phyloP scores from a whole-genome alignment of 768 basidiomycete species.

The Hygrophorus pudorinus region DNA sequence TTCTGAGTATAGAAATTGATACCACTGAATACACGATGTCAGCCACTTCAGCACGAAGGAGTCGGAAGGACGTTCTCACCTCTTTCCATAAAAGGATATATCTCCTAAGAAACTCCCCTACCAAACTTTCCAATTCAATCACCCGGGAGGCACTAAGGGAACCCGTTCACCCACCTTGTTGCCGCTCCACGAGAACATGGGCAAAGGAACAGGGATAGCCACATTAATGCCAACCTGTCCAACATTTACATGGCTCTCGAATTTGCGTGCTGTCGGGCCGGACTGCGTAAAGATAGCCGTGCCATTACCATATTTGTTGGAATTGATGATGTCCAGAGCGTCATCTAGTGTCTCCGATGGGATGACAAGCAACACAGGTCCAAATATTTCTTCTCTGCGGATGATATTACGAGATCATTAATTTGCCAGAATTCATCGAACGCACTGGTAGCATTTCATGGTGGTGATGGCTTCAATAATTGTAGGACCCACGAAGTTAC shows the following conservation, averaged over 20 bases:
- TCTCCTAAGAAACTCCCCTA: slow-evolving; percentile 75
- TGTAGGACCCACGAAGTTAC: slow-evolving; percentile 94
- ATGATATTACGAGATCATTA: neutral
- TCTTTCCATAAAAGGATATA: slow-evolving; percentile 85
- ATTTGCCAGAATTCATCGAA: slow-evolving; percentile 3
- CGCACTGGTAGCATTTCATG: slow-evolving; percentile 84
- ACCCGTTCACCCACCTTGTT: slow-evolving; percentile 55
- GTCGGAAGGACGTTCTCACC: slow-evolving; percentile 38
- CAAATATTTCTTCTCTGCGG: slow-evolving; percentile 86
- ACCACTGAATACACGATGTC: slow-evolving; percentile 36
- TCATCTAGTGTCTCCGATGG: slow-evolving; percentile 81
- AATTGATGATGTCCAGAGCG: slow-evolving; percentile 82
- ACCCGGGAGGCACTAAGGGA: neutral
- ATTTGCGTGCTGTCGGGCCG: slow-evolving; percentile 90
- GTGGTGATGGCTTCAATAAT: slow-evolving; percentile 72
- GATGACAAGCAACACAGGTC: slow-evolving; percentile 76
- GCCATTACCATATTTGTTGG: slow-evolving; percentile 88
- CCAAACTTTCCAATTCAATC: neutral
- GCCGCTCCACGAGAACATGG: slow-evolving; percentile 96
- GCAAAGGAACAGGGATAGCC: slow-evolving; percentile 82
- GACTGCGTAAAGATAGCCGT: slow-evolving; percentile 95
- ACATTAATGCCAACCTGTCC: slow-evolving; percentile 94
- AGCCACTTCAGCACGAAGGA: neutral
- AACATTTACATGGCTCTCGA: slow-evolving; percentile 79
- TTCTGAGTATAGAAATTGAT: slow-evolving; percentile 96